phyloP scores from a whole-genome alignment of 106 monocot genomes.

The Dioscorea dumetorum region DNA sequence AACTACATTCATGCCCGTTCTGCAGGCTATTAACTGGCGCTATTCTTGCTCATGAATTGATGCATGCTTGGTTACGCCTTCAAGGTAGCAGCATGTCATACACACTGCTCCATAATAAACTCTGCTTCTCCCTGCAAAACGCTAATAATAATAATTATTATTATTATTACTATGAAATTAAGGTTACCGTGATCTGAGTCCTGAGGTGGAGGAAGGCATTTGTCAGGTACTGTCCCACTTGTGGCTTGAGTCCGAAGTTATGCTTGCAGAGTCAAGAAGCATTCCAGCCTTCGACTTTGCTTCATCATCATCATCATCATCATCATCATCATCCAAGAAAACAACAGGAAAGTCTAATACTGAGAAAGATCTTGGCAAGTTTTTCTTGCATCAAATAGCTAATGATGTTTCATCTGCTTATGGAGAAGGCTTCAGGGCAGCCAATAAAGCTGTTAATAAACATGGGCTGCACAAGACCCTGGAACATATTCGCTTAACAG shows the following conservation, averaged over 20 bases:
- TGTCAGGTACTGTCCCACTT: conserved; percentile 88
- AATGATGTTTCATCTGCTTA: conserved; percentile 84
- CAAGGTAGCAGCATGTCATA: conserved; percentile 41
- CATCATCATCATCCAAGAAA: conserved; percentile 37
- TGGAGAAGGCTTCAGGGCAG: conserved; percentile 86
- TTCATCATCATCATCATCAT: conserved; percentile 53
- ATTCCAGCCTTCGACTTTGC: conserved; percentile 25
- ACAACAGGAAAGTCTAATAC: conserved; percentile 54
- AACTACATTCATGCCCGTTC: no score
- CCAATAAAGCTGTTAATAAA: conserved; percentile 65
- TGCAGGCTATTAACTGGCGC: conserved; percentile 89
- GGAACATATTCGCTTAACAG: conserved; percentile 74
- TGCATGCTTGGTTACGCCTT: conserved; percentile 95
- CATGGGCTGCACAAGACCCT: conserved; percentile 70
- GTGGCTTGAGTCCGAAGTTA: conserved; percentile 94
- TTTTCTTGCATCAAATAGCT: conserved; percentile 93
- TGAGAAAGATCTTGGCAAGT: conserved; percentile 87
- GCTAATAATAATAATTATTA: no score
- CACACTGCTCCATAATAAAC: no score
- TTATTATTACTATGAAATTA: not conserved
- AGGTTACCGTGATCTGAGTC: conserved; percentile 83
- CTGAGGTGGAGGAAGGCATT: conserved; percentile 94
- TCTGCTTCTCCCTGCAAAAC: no score
- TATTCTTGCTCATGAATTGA: conserved; percentile 95
- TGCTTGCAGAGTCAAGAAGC: conserved; percentile 23